A percentile compares a stretch with the other conserved stretches of the same genome.
These are phyloP conservation scores for Porodaedalea pini DNA, from an alignment of 1,284 basidiomycete genomes.

Conservation along the genomic window DNA sequence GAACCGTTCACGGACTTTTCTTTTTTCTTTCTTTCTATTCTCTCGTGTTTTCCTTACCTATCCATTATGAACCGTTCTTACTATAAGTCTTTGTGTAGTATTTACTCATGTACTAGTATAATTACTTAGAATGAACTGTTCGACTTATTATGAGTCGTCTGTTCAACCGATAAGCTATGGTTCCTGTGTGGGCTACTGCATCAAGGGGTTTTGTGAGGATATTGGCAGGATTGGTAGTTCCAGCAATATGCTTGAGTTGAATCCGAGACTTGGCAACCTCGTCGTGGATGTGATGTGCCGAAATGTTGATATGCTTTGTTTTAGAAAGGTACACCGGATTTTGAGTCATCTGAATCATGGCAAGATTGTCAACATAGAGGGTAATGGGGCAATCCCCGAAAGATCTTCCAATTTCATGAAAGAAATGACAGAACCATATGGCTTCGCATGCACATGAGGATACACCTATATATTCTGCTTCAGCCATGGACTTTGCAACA, in stretches of 20 bases:
- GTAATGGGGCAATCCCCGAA: neutral
- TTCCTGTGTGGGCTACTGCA: neutral
- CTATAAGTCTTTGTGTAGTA: too few relatives aligned
- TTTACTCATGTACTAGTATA: too few relatives aligned
- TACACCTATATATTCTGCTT: slow-evolving; percentile 33
- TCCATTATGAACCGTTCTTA: too few relatives aligned
- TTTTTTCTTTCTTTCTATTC: too few relatives aligned
- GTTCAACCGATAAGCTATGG: too few relatives aligned
- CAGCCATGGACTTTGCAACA: too few relatives aligned
- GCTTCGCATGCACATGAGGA: slow-evolving; percentile 28
- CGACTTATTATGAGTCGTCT: too few relatives aligned
- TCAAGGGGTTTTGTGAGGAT: slow-evolving; percentile 25
- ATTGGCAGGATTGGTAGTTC: slow-evolving; percentile 23
- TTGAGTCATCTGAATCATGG: slow-evolving; percentile 23
- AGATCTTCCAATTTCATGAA: too few relatives aligned
- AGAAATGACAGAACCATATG: slow-evolving; percentile 24
- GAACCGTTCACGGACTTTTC: too few relatives aligned
- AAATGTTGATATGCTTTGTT: slow-evolving; percentile 24
- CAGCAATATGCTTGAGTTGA: slow-evolving; percentile 16
- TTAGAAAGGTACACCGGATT: slow-evolving; percentile 8
- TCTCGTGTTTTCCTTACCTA: too few relatives aligned
- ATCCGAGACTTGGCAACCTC: slow-evolving; percentile 15
- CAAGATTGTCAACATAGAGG: slow-evolving; percentile 26
- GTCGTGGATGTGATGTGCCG: slow-evolving; percentile 26
- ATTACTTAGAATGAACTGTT: too few relatives aligned